These are phyloP conservation scores for Coemansia sp. DNA, from an alignment of 192 early-diverging fungal species.

Conservation along the genomic window DNA sequence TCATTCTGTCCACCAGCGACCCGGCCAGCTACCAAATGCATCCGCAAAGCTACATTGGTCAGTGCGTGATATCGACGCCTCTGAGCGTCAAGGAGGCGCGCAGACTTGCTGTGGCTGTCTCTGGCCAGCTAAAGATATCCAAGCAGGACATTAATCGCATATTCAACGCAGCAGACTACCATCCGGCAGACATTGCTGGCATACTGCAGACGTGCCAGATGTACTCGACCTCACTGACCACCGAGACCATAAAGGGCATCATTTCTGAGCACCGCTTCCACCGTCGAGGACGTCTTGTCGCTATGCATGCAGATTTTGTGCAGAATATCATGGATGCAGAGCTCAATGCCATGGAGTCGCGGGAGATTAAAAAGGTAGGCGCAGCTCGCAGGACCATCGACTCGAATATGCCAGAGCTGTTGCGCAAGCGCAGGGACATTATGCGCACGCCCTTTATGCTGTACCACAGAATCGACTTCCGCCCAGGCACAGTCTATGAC, in stretches of 20 bases:
- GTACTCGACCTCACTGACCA: background rate
- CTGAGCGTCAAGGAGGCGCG: constrained; percentile 15
- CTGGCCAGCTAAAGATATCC: constrained; percentile 8
- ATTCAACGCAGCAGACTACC: constrained; percentile 15
- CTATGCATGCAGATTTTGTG: constrained; percentile 29
- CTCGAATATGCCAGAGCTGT: constrained; percentile 9
- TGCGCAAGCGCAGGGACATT: constrained; percentile 7
- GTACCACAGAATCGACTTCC: constrained; percentile 20
- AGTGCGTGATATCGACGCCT: constrained; percentile 12
- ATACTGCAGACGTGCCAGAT: background rate
- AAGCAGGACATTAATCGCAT: constrained; percentile 7
- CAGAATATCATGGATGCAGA: background rate
- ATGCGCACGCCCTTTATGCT: constrained; percentile 17
- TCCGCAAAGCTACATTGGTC: background rate
- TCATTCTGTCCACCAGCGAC: constrained; percentile 9
- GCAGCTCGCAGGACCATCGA: constrained; percentile 3
- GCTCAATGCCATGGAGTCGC: background rate
- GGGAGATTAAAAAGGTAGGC: background rate
- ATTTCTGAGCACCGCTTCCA: constrained; percentile 13
- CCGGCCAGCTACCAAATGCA: background rate
- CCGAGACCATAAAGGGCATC: background rate
- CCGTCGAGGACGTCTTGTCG: constrained; percentile 12
- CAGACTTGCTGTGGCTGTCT: constrained; percentile 13
- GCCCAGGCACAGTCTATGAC: constrained; percentile 14
- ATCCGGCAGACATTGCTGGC: constrained; percentile 18